Conservation (phyloP, 2,329 filamentous ascomycete species). For the Verticillium albo-atrum region DNA sequence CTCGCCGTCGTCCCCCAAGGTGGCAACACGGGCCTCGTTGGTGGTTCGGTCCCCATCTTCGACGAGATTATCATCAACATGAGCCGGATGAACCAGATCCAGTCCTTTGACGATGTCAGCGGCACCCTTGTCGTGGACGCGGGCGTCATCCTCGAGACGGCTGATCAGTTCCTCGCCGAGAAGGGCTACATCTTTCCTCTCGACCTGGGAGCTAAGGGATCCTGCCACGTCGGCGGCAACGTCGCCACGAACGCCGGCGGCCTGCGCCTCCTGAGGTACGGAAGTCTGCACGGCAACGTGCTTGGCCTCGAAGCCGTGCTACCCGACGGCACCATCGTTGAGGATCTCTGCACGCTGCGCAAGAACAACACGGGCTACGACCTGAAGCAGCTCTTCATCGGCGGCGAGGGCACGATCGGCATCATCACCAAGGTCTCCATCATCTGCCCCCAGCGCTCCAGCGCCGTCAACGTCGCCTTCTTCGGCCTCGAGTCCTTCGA, state of each 20-base stretch:
- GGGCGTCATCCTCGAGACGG: conserved; percentile 84
- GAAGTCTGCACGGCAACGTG: conserved; percentile 88
- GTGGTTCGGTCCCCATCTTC: conserved; percentile 93
- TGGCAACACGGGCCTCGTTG: conserved; percentile 93
- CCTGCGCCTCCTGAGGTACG: conserved; percentile 83
- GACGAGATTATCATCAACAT: conserved; percentile 96
- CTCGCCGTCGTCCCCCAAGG: conserved; percentile 95
- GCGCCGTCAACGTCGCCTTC: conserved; percentile 90
- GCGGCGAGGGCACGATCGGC: conserved; percentile 89
- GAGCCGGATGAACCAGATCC: conserved; percentile 83
- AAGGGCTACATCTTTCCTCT: conserved; percentile 87
- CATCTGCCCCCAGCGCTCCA: conserved; percentile 80
- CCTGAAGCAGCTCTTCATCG: conserved; percentile 94
- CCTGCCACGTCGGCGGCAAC: conserved; percentile 94
- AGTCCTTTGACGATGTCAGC: conserved; percentile 88
- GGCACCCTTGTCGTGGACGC: conserved; percentile 88
- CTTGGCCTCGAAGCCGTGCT: conserved; percentile 91
- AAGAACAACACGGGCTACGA: conserved; percentile 99
- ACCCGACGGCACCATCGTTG: conserved; percentile 85
- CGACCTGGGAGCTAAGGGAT: conserved; percentile 96
- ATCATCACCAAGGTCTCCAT: conserved; percentile 90
- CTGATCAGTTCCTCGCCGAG: conserved; percentile 80
- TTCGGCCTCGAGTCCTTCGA: conserved; percentile 89
- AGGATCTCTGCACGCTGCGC: conserved; percentile 80
- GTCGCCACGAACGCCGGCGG: conserved; percentile 95